Evolutionary conservation across 2,329 filamentous ascomycete species (phyloP), one percentile per base, ranked within the genome.

Genomic region (Pseudocercospora eumusae): DNA sequence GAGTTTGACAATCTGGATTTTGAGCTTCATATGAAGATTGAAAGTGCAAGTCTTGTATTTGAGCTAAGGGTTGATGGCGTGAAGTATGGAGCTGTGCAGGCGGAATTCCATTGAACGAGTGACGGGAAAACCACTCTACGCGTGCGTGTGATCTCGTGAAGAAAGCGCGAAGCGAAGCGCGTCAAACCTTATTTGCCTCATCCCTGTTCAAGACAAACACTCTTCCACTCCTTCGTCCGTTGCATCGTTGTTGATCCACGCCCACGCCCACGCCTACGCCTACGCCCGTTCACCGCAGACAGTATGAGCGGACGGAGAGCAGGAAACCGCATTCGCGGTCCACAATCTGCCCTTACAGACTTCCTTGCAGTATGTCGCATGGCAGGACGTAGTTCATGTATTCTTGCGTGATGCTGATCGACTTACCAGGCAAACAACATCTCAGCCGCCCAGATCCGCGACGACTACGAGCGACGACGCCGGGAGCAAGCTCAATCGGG

Each of bases 1-100:
- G 90, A 92, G 75, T 93, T 93, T 76, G 88, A 92, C 69, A 92
- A 92, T 66, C 78, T 93, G 28, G 89, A 93, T 72, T 93, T 93
- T 64, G 91, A 89, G 10, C 83, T 93, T 5, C 89, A 92, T 78
- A 92, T 93, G 89, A 87, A 88, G 68, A 89, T 93, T 47, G 88
- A 92, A 71, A 91, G 88, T 69, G 90, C 90, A 0, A 88, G 89
- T 1, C 70, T 93, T 61, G 85, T 88, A 2, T 93, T 93, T 75
- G 89, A 93, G 76, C 76, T 93, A 57, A 89, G 90, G 76, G 89
- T 93, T 11, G 89, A 92, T 71, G 89, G 89, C 0, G 86, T 90
- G 15, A 81, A 88, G 65, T 93, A 93, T 75, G 90, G 90, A 8
- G 82, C 86, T 63, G 90, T 93, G 1, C 87, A 90, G 71, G 89